These are phyloP conservation scores for Eutreptiella sp. DNA, from an alignment of 208 protist genomes.

Conservation along the genomic window DNA sequence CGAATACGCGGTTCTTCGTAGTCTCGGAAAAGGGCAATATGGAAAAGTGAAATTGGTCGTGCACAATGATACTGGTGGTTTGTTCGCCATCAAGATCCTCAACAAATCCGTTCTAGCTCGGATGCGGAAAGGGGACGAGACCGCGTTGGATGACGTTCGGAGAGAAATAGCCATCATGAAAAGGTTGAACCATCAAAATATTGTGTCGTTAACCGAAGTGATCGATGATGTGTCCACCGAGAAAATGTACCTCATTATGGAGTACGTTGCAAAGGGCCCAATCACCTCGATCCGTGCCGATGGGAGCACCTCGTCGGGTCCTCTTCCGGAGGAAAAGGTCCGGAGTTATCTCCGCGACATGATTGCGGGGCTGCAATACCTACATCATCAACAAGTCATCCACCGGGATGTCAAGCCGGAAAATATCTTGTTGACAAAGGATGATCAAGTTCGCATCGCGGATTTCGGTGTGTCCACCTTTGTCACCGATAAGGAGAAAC, in stretches of 20 bases:
- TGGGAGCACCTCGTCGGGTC: conserved; percentile 19
- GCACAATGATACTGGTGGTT: conserved; percentile 30
- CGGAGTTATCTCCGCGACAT: conserved; percentile 36
- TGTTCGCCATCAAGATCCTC: conserved; percentile 34
- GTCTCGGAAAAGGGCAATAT: conserved; percentile 32
- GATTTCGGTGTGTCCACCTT: conserved; percentile 55
- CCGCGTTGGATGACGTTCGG: conserved; percentile 31
- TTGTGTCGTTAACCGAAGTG: conserved; percentile 62
- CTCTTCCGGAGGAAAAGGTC: conserved; percentile 33
- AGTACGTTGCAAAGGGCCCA: conserved; percentile 53
- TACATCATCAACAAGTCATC: conserved; percentile 40
- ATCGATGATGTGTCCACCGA: conserved; percentile 64
- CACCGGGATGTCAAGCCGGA: conserved; percentile 59
- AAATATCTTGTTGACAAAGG: conserved; percentile 46
- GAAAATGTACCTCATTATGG: conserved; percentile 65
- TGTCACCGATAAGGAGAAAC: conserved; percentile 26
- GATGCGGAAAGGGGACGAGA: conserved; percentile 25
- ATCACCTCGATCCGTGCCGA: conserved; percentile 29
- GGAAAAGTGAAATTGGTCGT: conserved; percentile 38
- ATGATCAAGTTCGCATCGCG: conserved; percentile 33
- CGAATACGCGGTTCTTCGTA: conserved; percentile 46
- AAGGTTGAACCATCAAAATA: conserved; percentile 62
- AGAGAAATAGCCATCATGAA: conserved; percentile 74
- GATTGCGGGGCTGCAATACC: conserved; percentile 39
- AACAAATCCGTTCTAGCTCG: conserved; percentile 28